Percentiles rank a stretch among this genome's conserved stretches.
These are phyloP conservation scores for Flaveria trinervia DNA, from an alignment of 129 eudicot genomes.

Conservation along the genomic window DNA sequence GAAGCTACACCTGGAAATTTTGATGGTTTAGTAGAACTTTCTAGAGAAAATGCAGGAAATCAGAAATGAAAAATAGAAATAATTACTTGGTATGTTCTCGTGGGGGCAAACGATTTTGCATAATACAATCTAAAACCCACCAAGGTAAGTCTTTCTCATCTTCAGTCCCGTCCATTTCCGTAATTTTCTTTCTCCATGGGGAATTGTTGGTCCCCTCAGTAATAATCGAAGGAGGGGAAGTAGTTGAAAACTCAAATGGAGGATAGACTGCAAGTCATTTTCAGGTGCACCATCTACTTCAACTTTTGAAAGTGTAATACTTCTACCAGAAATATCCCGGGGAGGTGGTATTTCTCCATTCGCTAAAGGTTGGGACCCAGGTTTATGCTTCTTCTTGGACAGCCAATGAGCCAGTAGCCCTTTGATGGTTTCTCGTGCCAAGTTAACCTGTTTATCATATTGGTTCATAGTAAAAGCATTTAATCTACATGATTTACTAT, in stretches of 20 bases:
- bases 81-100: conserved; percentile 98
- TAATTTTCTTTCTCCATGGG: conserved; percentile 91
- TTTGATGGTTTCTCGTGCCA: conserved; percentile 97
- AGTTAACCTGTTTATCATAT: conserved; percentile 60
- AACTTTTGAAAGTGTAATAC: conserved; percentile 58
- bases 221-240: conserved; percentile 83
- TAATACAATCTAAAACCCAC: conserved; percentile 91
- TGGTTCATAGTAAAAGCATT: conserved; percentile 8
- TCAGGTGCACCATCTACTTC: conserved; percentile 76
- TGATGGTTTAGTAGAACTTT: neutral
- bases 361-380: conserved; percentile 53
- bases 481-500: neutral
- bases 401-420: conserved; percentile 91
- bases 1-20: conserved; percentile 82
- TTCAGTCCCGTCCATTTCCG: conserved; percentile 85
- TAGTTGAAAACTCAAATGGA: conserved; percentile 85
- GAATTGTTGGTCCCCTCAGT: conserved; percentile 98
- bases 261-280: conserved; percentile 82
- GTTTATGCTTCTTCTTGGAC: conserved; percentile 70
- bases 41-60: neutral
- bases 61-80: conserved; percentile 14
- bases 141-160: conserved; percentile 93
- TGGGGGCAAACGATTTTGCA: conserved; percentile 92
- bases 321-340: conserved; percentile 58
- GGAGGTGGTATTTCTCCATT: conserved; percentile 69